A percentile compares a stretch with the other conserved stretches of the same genome.
These are phyloP conservation scores for Lenzites betulinus DNA, from an alignment of 768 basidiomycete genomes.

Conservation along the genomic window DNA sequence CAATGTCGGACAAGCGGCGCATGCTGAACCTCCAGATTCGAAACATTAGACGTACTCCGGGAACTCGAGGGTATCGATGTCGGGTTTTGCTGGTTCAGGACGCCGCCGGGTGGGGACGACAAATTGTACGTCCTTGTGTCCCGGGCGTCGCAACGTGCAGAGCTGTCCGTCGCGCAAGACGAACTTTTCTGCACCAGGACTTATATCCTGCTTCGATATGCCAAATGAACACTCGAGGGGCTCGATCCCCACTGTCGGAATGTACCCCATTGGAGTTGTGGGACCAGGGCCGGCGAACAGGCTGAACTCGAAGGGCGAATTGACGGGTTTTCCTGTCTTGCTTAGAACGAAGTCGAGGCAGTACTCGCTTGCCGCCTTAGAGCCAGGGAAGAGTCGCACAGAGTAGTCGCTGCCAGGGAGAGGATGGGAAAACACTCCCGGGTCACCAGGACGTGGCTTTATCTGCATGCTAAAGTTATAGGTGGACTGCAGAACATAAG, in stretches of 20 bases:
- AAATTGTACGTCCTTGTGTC: background rate
- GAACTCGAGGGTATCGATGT: background rate
- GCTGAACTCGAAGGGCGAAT: background rate
- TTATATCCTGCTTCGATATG: background rate
- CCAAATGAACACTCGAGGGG: background rate
- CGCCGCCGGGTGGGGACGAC: background rate
- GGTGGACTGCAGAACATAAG: background rate
- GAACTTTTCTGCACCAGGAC: background rate
- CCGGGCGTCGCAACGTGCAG: background rate
- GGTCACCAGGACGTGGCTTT: background rate
- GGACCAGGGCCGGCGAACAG: background rate
- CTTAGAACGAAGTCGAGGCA: slow-evolving; percentile 1
- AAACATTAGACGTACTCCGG: background rate
- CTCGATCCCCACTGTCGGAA: background rate
- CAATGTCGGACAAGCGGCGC: no score
- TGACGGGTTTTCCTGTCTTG: background rate
- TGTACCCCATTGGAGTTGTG: background rate
- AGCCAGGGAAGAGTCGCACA: background rate
- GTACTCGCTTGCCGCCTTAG: background rate
- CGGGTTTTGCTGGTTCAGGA: background rate
- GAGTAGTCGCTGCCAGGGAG: background rate
- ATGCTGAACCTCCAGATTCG: no score
- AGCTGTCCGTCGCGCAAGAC: background rate
- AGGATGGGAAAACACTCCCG: background rate
- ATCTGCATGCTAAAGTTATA: background rate